These are phyloP conservation scores for Chalciporus sp. DNA, from an alignment of 1,284 basidiomycete genomes.

Conservation along the genomic window DNA sequence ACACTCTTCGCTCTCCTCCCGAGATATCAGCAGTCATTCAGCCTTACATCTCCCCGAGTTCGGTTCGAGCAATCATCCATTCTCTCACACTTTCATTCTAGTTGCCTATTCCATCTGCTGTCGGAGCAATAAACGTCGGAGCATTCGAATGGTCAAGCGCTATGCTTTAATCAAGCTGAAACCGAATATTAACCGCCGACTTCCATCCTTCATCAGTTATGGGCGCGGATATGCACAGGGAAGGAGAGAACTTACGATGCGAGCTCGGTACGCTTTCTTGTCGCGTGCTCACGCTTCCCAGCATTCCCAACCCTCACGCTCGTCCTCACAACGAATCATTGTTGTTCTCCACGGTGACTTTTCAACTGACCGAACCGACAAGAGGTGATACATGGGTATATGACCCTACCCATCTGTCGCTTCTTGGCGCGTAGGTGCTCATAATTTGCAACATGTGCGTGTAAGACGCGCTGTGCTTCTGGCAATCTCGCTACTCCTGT, in stretches of 20 bases:
- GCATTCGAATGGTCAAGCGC: background rate
- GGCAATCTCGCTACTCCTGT: conserved; percentile 1
- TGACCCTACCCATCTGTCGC: background rate
- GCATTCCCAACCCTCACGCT: background rate
- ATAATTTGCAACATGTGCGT: background rate
- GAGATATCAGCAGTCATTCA: conserved; percentile 13
- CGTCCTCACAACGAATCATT: background rate
- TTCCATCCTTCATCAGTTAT: conserved; percentile 1
- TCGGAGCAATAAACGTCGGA: conserved; percentile 1
- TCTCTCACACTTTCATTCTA: conserved; percentile 27
- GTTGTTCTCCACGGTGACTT: background rate
- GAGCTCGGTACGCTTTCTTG: background rate
- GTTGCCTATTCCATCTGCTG: conserved; percentile 14
- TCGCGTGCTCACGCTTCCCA: background rate
- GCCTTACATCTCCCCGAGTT: conserved; percentile 1
- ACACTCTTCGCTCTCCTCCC: conserved; percentile 1
- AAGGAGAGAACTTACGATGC: background rate
- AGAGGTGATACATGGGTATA: too few relatives aligned
- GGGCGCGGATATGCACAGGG: background rate
- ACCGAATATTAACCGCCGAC: conserved; percentile 5
- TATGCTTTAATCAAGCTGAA: background rate
- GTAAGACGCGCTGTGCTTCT: background rate
- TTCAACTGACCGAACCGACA: background rate
- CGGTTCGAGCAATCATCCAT: conserved; percentile 1
- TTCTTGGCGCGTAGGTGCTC: background rate